A percentile compares a stretch with the other conserved stretches of the same genome.
phyloP scores from a whole-genome alignment of 768 basidiomycete species.

The Cubamyces sp. region DNA sequence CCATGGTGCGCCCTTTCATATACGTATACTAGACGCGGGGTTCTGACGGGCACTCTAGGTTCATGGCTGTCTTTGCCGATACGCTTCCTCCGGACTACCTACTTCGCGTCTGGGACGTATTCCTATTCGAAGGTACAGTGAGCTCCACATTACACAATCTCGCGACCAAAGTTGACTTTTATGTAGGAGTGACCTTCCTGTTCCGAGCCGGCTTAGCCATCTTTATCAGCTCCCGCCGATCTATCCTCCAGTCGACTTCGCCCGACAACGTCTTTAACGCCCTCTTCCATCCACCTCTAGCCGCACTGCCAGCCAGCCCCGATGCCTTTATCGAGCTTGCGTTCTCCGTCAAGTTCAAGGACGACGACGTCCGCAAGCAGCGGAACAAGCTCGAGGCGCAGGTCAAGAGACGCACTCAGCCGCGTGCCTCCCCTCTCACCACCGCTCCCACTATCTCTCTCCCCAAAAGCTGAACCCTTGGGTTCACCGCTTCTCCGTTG shows the following conservation, averaged over 20 bases:
- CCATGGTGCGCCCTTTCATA: conserved; percentile 55
- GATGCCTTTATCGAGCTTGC: conserved; percentile 67
- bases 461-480: conserved; percentile 13
- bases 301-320: conserved; percentile 59
- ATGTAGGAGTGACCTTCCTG: conserved; percentile 69
- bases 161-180: background rate
- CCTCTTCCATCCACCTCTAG: conserved; percentile 54
- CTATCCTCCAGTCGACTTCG: conserved; percentile 54
- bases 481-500: background rate
- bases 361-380: conserved; percentile 78
- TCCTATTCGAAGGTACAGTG: conserved; percentile 73
- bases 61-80: conserved; percentile 71
- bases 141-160: background rate
- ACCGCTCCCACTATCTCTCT: conserved; percentile 22
- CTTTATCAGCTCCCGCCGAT: conserved; percentile 60
- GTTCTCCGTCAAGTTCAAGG: conserved; percentile 71
- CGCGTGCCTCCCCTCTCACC: conserved; percentile 32
- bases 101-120: conserved; percentile 82
- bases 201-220: conserved; percentile 76
- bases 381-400: conserved; percentile 77
- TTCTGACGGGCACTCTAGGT: conserved; percentile 48
- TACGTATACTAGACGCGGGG: background rate
- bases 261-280: conserved; percentile 51
- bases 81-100: conserved; percentile 66
- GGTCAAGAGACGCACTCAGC: conserved; percentile 59